phyloP scores from a whole-genome alignment of 192 early-diverging fungal species.

The Polychytrium aggregatum region DNA sequence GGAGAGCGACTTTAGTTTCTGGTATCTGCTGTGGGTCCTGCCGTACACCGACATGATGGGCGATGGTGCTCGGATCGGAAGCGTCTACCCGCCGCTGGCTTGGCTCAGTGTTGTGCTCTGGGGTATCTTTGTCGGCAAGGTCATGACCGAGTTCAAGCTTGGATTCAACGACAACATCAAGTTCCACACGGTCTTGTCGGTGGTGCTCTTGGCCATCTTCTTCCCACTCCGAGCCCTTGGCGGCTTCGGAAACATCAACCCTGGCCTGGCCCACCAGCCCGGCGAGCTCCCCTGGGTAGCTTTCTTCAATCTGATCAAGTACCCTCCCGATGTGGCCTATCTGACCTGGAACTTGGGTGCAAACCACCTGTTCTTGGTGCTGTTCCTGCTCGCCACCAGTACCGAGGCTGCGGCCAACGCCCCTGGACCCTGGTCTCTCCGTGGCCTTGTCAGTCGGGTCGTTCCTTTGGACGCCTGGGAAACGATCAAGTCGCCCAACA shows the following conservation, averaged over 20 bases:
- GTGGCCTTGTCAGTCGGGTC: too few species aligned
- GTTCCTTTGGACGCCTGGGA: too few species aligned
- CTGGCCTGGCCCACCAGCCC: conserved; percentile 12
- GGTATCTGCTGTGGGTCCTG: conserved; percentile 13
- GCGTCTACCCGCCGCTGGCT: conserved; percentile 22
- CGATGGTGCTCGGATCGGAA: conserved; percentile 1
- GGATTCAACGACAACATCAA: neutral
- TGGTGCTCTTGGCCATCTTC: conserved; percentile 13
- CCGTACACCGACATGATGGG: neutral
- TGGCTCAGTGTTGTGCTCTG: conserved; percentile 22
- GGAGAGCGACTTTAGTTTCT: conserved; percentile 10
- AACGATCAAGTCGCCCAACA: conserved; percentile 1
- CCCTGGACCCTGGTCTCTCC: neutral
- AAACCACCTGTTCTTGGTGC: conserved; percentile 14
- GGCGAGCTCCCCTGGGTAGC: conserved; percentile 12
- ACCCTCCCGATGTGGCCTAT: conserved; percentile 25
- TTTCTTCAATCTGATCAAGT: conserved; percentile 32
- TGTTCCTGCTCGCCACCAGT: conserved; percentile 11
- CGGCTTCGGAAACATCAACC: conserved; percentile 30
- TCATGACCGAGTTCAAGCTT: conserved; percentile 5
- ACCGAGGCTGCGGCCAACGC: neutral
- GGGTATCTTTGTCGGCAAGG: conserved; percentile 18
- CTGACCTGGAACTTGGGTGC: conserved; percentile 13
- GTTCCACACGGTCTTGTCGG: conserved; percentile 5
- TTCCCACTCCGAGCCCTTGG: conserved; percentile 14